These are phyloP conservation scores for Zygnema circumcarinatum DNA, from an alignment of 139 green algal genomes.

Conservation along the genomic window DNA sequence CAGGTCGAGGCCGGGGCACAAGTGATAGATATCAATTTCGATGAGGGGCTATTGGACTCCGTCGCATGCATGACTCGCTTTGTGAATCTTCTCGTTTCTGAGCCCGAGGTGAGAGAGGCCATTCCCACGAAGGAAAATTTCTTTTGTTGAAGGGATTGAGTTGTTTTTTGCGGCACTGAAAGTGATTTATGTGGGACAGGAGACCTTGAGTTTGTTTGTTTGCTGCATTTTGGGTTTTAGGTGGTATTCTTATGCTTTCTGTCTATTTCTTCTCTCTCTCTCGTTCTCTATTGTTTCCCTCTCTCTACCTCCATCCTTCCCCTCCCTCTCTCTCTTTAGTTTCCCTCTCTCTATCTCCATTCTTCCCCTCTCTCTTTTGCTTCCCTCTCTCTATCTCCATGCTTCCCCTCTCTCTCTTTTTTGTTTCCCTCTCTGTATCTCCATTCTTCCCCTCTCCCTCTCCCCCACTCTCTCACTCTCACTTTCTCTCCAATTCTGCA, in stretches of 20 bases:
- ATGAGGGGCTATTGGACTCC: conserved; percentile 96
- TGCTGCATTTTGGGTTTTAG: not conserved
- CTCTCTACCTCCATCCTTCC: no score
- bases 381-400: no score
- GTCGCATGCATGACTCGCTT: conserved; percentile 93
- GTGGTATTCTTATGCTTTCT: not conserved
- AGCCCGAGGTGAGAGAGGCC: conserved; percentile 80
- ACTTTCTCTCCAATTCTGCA: conserved; percentile 11
- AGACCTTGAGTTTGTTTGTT: no score
- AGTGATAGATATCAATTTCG: conserved; percentile 99
- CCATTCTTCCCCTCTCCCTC: no score
- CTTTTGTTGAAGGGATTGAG: not conserved
- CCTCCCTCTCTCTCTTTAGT: no score
- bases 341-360: no score
- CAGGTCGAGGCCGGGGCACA: conserved; percentile 78
- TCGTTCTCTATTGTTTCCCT: no score
- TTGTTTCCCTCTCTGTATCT: not conserved
- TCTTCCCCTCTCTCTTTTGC: no score
- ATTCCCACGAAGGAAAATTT: not conserved
- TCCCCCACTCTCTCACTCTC: not conserved
- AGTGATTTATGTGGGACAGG: no score
- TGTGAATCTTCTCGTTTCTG: conserved; percentile 95
- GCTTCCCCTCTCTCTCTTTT: no score
- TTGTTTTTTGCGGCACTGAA: no score
- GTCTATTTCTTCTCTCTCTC: not conserved